Evolutionary conservation across 2,329 filamentous ascomycete species (phyloP).

Genomic region (Epichloe hybrida): DNA sequence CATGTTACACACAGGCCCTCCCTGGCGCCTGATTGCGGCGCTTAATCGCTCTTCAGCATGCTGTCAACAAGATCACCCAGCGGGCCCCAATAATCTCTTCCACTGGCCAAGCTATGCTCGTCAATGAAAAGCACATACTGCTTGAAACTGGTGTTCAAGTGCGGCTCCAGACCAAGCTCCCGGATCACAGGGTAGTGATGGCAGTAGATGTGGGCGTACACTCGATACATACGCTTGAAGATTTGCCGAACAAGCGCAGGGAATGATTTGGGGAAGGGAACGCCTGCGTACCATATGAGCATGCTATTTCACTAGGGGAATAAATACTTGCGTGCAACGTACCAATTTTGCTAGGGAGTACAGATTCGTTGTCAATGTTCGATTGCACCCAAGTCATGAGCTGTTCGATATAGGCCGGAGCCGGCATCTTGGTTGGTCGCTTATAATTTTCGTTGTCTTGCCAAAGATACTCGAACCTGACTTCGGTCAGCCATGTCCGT

Average conservation of each 20-base stretch:
- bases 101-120: slow-evolving; percentile 82
- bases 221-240: slow-evolving; percentile 97
- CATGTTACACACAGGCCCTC: slow-evolving; percentile 3
- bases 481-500: background rate
- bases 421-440: slow-evolving; percentile 93
- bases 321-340: slow-evolving; percentile 10
- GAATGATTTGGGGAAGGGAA: slow-evolving; percentile 91
- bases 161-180: slow-evolving; percentile 86
- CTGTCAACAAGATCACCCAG: slow-evolving; percentile 92
- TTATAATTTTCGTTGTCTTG: slow-evolving; percentile 92
- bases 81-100: slow-evolving; percentile 95
- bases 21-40: background rate
- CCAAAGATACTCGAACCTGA: slow-evolving; percentile 95
- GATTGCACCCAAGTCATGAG: slow-evolving; percentile 94
- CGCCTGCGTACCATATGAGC: slow-evolving; percentile 36
- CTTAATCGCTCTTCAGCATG: slow-evolving; percentile 84
- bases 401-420: slow-evolving; percentile 94
- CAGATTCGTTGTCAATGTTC: slow-evolving; percentile 87
- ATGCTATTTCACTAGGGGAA: background rate
- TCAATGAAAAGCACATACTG: slow-evolving; percentile 98
- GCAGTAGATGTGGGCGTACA: slow-evolving; percentile 99
- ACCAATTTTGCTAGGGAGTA: slow-evolving; percentile 91
- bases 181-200: slow-evolving; percentile 97
- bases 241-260: slow-evolving; percentile 80
- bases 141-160: slow-evolving; percentile 98